phyloP scores from a whole-genome alignment of 257 asterid genomes.

The Mitragyna speciosa region DNA sequence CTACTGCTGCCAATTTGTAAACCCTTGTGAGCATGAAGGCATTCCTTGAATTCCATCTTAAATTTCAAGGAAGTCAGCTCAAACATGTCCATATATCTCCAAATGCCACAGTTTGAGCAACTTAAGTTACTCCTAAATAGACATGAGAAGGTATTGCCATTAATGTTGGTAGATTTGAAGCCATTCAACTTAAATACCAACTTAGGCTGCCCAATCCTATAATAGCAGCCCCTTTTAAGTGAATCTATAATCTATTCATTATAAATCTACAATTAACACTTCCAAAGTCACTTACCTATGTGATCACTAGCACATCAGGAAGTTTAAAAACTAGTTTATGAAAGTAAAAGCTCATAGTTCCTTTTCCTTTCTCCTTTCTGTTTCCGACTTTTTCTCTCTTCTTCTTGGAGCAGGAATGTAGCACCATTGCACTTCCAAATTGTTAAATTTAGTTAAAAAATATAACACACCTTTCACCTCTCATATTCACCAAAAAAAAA shows the following conservation, averaged over 20 bases:
- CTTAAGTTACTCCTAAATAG: too few relatives aligned
- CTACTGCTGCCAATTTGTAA: too few relatives aligned
- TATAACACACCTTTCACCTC: too few relatives aligned
- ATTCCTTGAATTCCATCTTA: background rate
- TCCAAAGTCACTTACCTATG: background rate
- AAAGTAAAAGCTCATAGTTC: background rate
- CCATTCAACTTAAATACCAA: too few relatives aligned
- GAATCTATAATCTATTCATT: background rate
- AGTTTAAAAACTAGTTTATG: background rate
- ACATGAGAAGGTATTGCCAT: too few relatives aligned
- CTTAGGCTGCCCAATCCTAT: too few relatives aligned
- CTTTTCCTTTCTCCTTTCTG: background rate
- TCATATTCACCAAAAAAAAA: too few relatives aligned
- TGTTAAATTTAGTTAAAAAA: background rate
- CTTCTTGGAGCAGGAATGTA: background rate
- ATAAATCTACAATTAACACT: too few relatives aligned
- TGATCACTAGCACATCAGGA: background rate
- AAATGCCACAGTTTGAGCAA: too few relatives aligned
- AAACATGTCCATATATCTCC: background rate
- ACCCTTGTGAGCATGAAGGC: background rate
- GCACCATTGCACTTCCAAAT: too few relatives aligned
- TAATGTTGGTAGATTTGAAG: too few relatives aligned
- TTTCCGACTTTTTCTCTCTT: background rate
- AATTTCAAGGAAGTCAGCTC: background rate
- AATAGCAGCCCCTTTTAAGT: background rate